Evolutionary conservation across 305 asterid genomes (phyloP), one percentile per base, ranked within the genome.

Genomic region (Caryopteris hybrid): DNA sequence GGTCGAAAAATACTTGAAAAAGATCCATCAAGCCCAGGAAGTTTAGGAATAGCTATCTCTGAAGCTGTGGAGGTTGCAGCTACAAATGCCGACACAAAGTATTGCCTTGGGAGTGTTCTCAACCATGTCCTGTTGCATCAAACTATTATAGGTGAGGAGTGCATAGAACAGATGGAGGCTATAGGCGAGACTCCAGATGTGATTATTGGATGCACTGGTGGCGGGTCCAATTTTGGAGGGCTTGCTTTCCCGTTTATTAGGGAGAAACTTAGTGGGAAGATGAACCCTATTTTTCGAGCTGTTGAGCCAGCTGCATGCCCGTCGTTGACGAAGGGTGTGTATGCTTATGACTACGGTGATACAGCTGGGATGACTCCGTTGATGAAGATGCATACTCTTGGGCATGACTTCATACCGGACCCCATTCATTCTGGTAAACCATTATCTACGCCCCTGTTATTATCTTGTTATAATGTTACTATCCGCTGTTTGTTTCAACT

Each of bases 301-400:
- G 96, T 93, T 43, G 99, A 93, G 47, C 99, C 99, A 13, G 17
- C 87, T 5, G 97, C 99, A 0, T 93, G 99, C 79, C 99, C 99
- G 58, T 85, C 97, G 0, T 70, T 91, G 82, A 93, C 99, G 0
- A 93, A 82, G 79, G 99, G 99, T 0, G 80, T 91, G 0, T 93
- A 88, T 68, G 96, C 96, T 52, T 93, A 93, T 22, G 99, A 93
- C 70, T 93, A 76, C 57, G 99, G 99, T 17, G 99, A 93, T 63
- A 90, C 96, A 0, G 96, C 97, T 1, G 99, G 97, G 68, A 72
- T 87, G 97, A 93, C 97, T 83, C 97, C 97, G 33, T 70, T 93
- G 82, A 85, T 93, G 99, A 93, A 93, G 85, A 93, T 91, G 99
- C 97, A 93, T 59, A 91, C 97, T 0, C 91, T 93, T 18, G 99